Conservation (phyloP, 371 early-diverging fungal species). For the Mortierella sp. region DNA sequence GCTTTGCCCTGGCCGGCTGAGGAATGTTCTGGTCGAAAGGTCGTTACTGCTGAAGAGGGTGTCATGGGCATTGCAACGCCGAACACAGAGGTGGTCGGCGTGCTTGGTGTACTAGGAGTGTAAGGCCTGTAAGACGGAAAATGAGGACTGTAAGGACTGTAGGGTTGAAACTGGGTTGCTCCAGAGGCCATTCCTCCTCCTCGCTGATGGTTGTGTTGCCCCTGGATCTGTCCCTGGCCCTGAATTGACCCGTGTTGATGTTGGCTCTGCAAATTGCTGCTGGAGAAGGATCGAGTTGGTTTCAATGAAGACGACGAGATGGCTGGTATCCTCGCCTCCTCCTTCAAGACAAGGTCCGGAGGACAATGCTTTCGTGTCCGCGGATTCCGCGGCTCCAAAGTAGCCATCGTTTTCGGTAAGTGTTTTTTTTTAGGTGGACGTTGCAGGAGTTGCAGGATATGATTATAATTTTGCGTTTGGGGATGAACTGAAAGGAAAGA, state of each 20-base stretch:
- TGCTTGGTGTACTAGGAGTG: conserved; percentile 44
- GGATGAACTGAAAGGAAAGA: too few species aligned
- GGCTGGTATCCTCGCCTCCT: conserved; percentile 9
- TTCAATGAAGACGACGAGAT: conserved; percentile 1
- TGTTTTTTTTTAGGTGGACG: neutral
- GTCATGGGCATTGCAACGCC: conserved; percentile 19
- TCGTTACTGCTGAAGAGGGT: conserved; percentile 18
- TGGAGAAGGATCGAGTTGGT: conserved; percentile 25
- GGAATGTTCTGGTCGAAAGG: conserved; percentile 31
- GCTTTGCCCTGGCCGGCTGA: conserved; percentile 7
- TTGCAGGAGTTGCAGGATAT: too few species aligned
- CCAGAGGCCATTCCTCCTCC: conserved; percentile 8
- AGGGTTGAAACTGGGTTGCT: conserved; percentile 19
- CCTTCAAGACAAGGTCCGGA: conserved; percentile 25
- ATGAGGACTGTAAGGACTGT: conserved; percentile 6
- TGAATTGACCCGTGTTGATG: conserved; percentile 20
- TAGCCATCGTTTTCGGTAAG: conserved; percentile 13
- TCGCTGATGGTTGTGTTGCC: conserved; percentile 13
- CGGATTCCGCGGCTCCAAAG: conserved; percentile 20
- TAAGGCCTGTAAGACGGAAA: conserved; percentile 47
- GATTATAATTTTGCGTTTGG: too few species aligned
- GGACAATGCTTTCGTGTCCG: conserved; percentile 24
- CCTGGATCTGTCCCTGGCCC: conserved; percentile 36
- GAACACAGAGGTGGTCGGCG: conserved; percentile 17
- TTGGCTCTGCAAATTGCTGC: conserved; percentile 19